Base-by-base conservation (phyloP, 345 rosid genomes). In the Populus davidiana region DNA sequence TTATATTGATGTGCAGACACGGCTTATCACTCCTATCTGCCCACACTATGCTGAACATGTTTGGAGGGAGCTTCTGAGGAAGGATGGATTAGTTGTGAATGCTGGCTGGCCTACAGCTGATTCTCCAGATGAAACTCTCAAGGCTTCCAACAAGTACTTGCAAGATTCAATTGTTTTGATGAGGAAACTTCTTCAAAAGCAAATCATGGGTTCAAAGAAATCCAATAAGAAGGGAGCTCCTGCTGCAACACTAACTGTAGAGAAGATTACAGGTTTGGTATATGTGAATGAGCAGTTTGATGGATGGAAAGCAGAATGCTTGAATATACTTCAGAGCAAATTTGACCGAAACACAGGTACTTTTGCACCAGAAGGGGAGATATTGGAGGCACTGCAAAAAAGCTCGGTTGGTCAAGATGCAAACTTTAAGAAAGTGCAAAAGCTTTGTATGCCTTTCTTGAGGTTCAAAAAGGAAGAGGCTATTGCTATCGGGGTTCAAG, bases 1-100 rank as follows among this genome's bases (percentile, higher is more conserved):
- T 41, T 96, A 90, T 84, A 90, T 96, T 92, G 98, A 96, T 77
- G 94, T 92, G 61, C 98, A 96, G 81, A 96, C 96, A 23, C 89
- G 91, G 39, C 98, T 96, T 61, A 86, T 95, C 44, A 81, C 92
- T 72, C 99, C 99, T 68, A 86, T 96, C 68, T 96, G 98, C 82
- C 99, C 99, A 63, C 99, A 96, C 74, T 93, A 90, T 86, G 88
- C 90, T 0, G 99, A 93, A 73, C 86, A 87, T 85, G 93, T 96
- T 63, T 96, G 99, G 99, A 89, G 94, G 85, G 91, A 83, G 74
- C 85, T 92, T 84, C 70, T 96, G 85, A 88, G 88, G 88, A 92
- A 88, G 83, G 91, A 91, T 43, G 94, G 99, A 35, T 89, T 87
- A 68, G 98, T 82, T 56, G 82, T 96, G 72, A 87, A 86, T 73